Base-by-base conservation (phyloP, 306 rosid genomes). In the Vigna trinervia region DNA sequence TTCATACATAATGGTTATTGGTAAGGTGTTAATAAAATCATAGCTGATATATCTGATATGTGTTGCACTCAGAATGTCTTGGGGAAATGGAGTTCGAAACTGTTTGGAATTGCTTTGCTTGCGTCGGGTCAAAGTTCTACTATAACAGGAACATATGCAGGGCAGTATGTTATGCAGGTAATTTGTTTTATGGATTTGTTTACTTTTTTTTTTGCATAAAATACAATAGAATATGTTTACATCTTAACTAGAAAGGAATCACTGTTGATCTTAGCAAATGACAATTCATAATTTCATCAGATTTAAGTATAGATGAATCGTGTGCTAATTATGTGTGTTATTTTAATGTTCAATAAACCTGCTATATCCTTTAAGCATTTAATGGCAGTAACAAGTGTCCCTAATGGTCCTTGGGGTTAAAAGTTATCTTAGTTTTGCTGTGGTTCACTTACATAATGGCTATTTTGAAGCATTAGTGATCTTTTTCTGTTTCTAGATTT, bases 61-160 rank as follows among this genome's bases (percentile, higher is more conserved):
- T 73, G 10, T 10, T 30, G 57, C 72, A 71, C 73, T 41, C 89
- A 95, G 97, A 95, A 95, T 87, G 97, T 95, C 61, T 83, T 95
- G 80, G 99, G 99, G 77, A 87, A 90, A 59, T 95, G 99, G 99
- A 92, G 99, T 80, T 95, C 99, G 23, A 95, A 90, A 78, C 85
- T 95, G 76, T 95, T 95, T 54, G 99, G 94, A 58, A 72, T 95
- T 69, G 99, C 99, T 75, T 85, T 95, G 84, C 89, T 95, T 53
- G 99, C 99, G 39, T 95, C 99, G 2, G 99, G 99, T 80, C 99
- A 95, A 87, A 92, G 99, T 80, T 95, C 99, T 79, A 95, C 99
- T 1, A 95, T 95, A 81, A 95, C 99, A 66, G 99, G 99, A 77
- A 95, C 99, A 45, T 95, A 95, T 81, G 99, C 99, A 7, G 99